Evolutionary conservation across 2,329 filamentous ascomycete genomes (phyloP).

Genomic region (Xylaria arbuscula): DNA sequence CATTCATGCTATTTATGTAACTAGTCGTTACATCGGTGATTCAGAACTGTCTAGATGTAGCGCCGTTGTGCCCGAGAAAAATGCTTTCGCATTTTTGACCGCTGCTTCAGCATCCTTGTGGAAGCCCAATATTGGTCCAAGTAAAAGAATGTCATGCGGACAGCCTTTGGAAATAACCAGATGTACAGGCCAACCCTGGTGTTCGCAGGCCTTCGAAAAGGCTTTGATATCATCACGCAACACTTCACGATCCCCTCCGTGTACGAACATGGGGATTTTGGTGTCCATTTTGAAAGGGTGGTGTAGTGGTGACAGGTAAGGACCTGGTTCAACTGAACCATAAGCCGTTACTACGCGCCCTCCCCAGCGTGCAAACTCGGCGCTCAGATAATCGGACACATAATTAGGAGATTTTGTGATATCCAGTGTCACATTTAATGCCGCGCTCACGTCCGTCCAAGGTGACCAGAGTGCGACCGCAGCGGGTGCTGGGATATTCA

Average conservation of each 20-base stretch:
- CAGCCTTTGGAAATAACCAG: conserved; percentile 27
- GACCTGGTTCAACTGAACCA: conserved; percentile 26
- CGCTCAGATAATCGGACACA: conserved; percentile 28
- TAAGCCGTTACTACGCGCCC: conserved; percentile 16
- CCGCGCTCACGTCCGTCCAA: conserved; percentile 43
- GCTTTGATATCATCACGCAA: conserved; percentile 25
- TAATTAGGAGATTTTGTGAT: conserved; percentile 31
- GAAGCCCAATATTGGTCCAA: conserved; percentile 30
- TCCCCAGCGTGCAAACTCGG: conserved; percentile 31
- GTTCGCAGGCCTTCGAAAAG: conserved; percentile 15
- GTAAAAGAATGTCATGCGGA: conserved; percentile 32
- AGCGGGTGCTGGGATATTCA: conserved; percentile 39
- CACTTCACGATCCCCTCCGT: conserved; percentile 27
- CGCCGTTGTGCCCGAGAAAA: conserved; percentile 24
- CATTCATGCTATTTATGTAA: neutral
- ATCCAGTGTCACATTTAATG: conserved; percentile 11
- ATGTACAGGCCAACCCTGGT: conserved; percentile 24
- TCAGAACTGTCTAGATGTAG: conserved; percentile 18
- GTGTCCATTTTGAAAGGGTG: conserved; percentile 29
- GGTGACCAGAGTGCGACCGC: conserved; percentile 47
- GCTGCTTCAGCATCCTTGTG: conserved; percentile 26
- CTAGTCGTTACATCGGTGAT: neutral
- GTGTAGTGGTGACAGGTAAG: conserved; percentile 34
- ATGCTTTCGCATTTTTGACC: conserved; percentile 28
- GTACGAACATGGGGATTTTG: conserved; percentile 30